phyloP scores from a whole-genome alignment of 768 basidiomycete genomes.

The Amanita jacksonii region DNA sequence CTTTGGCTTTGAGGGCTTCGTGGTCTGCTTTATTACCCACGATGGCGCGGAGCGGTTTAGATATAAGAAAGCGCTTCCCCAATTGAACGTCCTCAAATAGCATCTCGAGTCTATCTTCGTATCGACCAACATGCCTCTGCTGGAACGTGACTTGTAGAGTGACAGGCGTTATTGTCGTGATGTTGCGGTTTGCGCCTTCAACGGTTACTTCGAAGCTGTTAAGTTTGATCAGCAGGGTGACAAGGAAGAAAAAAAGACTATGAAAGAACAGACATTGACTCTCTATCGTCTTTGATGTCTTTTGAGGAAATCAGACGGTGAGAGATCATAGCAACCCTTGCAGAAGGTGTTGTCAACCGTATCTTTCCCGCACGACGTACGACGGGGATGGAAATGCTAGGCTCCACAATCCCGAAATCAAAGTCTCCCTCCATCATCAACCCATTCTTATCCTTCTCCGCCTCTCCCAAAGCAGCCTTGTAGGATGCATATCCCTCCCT shows the following conservation, averaged over 20 bases:
- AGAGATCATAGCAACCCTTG: slow-evolving; percentile 8
- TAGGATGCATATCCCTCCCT: slow-evolving; percentile 30
- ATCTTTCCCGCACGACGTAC: slow-evolving; percentile 16
- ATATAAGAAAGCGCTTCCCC: slow-evolving; percentile 37
- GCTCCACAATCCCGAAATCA: slow-evolving; percentile 44
- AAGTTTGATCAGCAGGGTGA: neutral
- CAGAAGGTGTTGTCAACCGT: slow-evolving; percentile 17
- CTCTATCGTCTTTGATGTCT: neutral
- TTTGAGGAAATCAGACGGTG: slow-evolving; percentile 1
- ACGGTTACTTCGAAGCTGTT: slow-evolving; percentile 5
- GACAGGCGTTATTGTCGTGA: slow-evolving; percentile 4
- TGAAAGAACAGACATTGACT: neutral
- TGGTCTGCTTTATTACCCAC: slow-evolving; percentile 40
- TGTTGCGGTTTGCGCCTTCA: slow-evolving; percentile 7
- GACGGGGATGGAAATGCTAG: slow-evolving; percentile 15
- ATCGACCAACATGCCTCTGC: slow-evolving; percentile 33
- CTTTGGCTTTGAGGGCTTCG: slow-evolving; percentile 31
- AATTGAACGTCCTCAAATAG: slow-evolving; percentile 38
- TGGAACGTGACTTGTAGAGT: slow-evolving; percentile 24
- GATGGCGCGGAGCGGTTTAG: slow-evolving; percentile 31
- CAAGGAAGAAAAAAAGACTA: neutral
- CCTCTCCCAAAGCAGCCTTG: slow-evolving; percentile 36
- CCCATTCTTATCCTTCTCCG: slow-evolving; percentile 47
- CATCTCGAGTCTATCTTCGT: slow-evolving; percentile 45
- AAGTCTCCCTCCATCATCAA: slow-evolving; percentile 32